Evolutionary conservation across 768 basidiomycete species (phyloP).

Genomic region (Dentipellis fragilis): DNA sequence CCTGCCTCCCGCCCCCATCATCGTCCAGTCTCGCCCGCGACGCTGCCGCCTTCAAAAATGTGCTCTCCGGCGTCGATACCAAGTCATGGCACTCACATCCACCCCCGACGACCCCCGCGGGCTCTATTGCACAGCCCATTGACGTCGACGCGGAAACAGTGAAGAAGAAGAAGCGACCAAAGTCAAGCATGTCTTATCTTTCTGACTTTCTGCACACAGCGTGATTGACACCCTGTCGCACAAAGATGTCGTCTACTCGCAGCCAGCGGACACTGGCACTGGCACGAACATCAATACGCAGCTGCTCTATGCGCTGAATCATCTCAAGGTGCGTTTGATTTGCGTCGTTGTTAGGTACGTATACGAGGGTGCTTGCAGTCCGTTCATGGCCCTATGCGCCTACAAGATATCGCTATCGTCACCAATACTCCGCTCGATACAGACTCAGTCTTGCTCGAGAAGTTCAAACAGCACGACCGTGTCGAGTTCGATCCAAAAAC

Average conservation of each 20-base stretch:
- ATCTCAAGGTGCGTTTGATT: conserved; percentile 53
- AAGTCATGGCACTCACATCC: conserved; percentile 58
- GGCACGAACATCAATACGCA: conserved; percentile 81
- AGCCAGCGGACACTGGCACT: conserved; percentile 78
- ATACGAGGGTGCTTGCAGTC: conserved; percentile 27
- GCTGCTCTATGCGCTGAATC: conserved; percentile 73
- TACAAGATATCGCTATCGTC: conserved; percentile 80
- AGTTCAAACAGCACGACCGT: conserved; percentile 74
- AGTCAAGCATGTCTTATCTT: conserved; percentile 40
- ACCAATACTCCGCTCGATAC: conserved; percentile 71
- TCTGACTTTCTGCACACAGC: conserved; percentile 12
- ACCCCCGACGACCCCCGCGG: conserved; percentile 19
- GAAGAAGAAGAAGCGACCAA: conserved; percentile 48
- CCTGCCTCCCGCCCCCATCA: conserved; percentile 28
- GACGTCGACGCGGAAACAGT: conserved; percentile 19
- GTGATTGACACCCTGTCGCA: conserved; percentile 8
- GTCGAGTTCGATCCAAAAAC: conserved; percentile 77
- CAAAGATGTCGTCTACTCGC: conserved; percentile 71
- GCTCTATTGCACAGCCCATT: conserved; percentile 26
- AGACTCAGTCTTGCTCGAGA: conserved; percentile 62
- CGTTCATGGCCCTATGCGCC: conserved; percentile 70
- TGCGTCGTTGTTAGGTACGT: background rate
- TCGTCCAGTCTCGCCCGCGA: conserved; percentile 65
- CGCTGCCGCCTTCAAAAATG: conserved; percentile 57
- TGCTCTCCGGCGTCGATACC: conserved; percentile 55